Conservation (phyloP, 768 basidiomycete genomes). For the Podaxis rugospora region DNA sequence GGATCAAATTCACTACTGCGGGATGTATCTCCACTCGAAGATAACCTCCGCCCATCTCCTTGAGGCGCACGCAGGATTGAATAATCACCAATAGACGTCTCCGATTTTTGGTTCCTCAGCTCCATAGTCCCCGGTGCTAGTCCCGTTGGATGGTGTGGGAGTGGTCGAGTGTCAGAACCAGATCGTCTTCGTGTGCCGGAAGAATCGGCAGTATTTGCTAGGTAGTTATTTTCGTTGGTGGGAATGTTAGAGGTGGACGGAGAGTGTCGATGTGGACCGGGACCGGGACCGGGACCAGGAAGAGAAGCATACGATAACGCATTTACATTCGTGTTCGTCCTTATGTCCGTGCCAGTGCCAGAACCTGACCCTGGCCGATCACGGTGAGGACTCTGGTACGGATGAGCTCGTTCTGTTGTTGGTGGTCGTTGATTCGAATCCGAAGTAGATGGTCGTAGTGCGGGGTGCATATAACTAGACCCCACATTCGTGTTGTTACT, state of each 20-base stretch:
- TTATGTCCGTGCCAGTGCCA: no score
- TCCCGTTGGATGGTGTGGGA: background rate
- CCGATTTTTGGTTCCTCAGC: background rate
- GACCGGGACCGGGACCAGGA: background rate
- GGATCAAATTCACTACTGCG: slow-evolving; percentile 2
- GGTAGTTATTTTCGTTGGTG: background rate
- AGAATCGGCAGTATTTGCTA: background rate
- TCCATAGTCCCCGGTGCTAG: background rate
- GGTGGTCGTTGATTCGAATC: background rate
- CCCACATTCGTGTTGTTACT: background rate
- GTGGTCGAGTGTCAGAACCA: background rate
- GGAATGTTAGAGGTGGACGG: background rate
- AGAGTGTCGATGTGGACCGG: background rate
- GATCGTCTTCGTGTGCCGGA: background rate
- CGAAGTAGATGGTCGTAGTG: background rate
- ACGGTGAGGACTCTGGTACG: background rate
- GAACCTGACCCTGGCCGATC: background rate
- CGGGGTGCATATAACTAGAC: background rate
- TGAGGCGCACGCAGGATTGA: background rate
- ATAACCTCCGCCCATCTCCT: background rate
- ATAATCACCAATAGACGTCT: background rate
- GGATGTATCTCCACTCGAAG: background rate
- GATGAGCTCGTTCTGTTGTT: background rate
- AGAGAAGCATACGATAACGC: background rate
- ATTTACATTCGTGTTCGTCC: background rate